Evolutionary conservation across 2,329 filamentous ascomycete species (phyloP), one percentile per base, ranked within the genome.

Genomic region (Cyclaneusma minus): DNA sequence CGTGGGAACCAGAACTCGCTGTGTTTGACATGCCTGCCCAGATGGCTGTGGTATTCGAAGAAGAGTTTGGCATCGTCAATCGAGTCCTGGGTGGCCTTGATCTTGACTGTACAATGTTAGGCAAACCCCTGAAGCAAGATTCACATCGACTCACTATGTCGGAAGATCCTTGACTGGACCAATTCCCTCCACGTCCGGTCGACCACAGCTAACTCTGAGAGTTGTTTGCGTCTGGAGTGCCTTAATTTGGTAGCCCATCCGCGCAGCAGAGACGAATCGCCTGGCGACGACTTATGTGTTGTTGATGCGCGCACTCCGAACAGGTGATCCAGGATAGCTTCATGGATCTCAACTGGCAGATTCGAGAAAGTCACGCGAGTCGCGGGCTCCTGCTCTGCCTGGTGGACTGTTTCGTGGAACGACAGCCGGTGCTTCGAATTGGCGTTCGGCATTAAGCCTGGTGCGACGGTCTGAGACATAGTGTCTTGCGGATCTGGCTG

Each of bases 1-100:
- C 82, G 75, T 3, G 78, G 77, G 34, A 83, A 78, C 75, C 77
- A 83, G 21, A 82, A 60, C 49, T 83, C 77, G 32, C 82, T 64
- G 41, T 83, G 77, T 36, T 70, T 72, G 32, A 83, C 68, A 37
- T 80, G 69, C 6, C 51, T 39, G 12, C 65, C 60, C 5, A 83
- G 61, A 40, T 78, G 66, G 15, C 60, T 54, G 32, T 71, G 61
- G 7, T 49, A 37, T 10, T 52, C 47, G 37, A 83, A 77, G 56
- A 75, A 81, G 17, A 52, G 35, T 35, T 64, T 56, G 5, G 74
- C 67, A 24, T 69, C 59, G 21, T 64, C 52, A 21, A 80, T 51
- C 10, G 64, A 73, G n/a, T 65, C 59, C 19, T 65, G 54, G 0
- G 74, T 80, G 1, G 73, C 77, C 51, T 80, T 78, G 38, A 83